Evolutionary conservation across 306 rosid species (phyloP).

Genomic region (Glycine tomentella): DNA sequence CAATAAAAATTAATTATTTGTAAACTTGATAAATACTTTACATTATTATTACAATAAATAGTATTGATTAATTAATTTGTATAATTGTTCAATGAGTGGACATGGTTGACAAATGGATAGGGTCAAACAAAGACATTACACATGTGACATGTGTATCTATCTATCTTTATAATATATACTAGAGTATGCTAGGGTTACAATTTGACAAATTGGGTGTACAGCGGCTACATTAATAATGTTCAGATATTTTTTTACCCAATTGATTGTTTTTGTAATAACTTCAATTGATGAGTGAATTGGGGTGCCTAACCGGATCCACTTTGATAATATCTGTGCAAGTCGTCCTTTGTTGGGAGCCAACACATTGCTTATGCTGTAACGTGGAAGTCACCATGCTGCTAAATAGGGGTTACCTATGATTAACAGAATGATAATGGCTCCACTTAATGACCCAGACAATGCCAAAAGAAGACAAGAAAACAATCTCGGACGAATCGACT

Average conservation of each 20-base stretch:
- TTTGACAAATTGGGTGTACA: conserved; percentile 16
- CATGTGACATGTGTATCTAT: too few relatives aligned
- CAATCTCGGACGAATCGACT: conserved; percentile 44
- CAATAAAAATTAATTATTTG: too few relatives aligned
- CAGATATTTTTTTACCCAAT: background rate
- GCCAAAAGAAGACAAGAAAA: conserved; percentile 45
- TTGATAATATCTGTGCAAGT: background rate
- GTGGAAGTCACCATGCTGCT: conserved; percentile 47
- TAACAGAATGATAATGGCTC: conserved; percentile 45
- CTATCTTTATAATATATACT: too few relatives aligned
- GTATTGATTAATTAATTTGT: background rate
- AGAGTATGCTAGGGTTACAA: background rate
- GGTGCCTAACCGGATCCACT: conserved; percentile 29
- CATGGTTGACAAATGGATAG: conserved; percentile 44
- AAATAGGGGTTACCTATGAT: conserved; percentile 40
- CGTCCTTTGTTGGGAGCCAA: conserved; percentile 39
- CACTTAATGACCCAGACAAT: conserved; percentile 33
- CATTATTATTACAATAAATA: too few relatives aligned
- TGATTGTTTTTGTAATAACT: background rate
- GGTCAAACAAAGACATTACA: conserved; percentile 46
- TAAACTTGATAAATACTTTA: too few relatives aligned
- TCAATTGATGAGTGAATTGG: background rate
- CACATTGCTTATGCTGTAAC: conserved; percentile 32
- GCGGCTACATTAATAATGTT: background rate
- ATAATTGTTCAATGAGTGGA: conserved; percentile 41